Conservation (phyloP, 345 rosid genomes). For the Eucalyptus sp. region DNA sequence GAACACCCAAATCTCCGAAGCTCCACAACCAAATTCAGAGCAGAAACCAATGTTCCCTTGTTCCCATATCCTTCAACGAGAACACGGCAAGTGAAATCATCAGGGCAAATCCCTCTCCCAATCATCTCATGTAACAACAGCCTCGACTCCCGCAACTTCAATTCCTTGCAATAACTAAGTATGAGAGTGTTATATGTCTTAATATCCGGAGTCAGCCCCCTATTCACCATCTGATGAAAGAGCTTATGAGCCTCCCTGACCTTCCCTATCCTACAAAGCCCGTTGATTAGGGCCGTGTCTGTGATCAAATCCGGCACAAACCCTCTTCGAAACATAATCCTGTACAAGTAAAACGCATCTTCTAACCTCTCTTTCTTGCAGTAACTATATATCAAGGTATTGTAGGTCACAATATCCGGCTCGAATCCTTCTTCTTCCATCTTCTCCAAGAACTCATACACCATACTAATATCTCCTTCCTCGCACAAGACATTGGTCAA, state of each 20-base stretch:
- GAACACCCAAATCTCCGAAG: constrained; percentile 40
- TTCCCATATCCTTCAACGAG: constrained; percentile 48
- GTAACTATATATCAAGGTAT: constrained; percentile 66
- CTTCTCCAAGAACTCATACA: constrained; percentile 70
- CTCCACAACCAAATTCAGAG: constrained; percentile 67
- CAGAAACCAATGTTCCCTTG: constrained; percentile 50
- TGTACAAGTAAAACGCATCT: constrained; percentile 72
- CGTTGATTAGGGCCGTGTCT: constrained; percentile 56
- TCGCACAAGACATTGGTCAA: constrained; percentile 60
- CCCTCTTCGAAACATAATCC: constrained; percentile 60
- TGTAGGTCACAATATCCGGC: constrained; percentile 83
- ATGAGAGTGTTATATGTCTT: constrained; percentile 69
- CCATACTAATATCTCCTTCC: constrained; percentile 26
- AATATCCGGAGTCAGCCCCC: constrained; percentile 56
- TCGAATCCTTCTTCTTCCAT: constrained; percentile 97
- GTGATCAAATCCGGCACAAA: constrained; percentile 79
- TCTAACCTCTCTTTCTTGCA: constrained; percentile 56
- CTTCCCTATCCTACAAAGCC: constrained; percentile 76
- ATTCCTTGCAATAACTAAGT: constrained; percentile 61
- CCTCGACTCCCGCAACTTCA: constrained; percentile 48
- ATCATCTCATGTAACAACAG: constrained; percentile 58
- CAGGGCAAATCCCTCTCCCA: constrained; percentile 43
- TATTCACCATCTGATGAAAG: constrained; percentile 54
- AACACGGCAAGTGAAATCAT: constrained; percentile 44
- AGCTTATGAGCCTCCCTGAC: constrained; percentile 78